A percentile compares a stretch with the other conserved stretches of the same genome.
Evolutionary conservation across 2,329 filamentous ascomycete genomes (phyloP).

Genomic region (Elsinoe fawcettii): DNA sequence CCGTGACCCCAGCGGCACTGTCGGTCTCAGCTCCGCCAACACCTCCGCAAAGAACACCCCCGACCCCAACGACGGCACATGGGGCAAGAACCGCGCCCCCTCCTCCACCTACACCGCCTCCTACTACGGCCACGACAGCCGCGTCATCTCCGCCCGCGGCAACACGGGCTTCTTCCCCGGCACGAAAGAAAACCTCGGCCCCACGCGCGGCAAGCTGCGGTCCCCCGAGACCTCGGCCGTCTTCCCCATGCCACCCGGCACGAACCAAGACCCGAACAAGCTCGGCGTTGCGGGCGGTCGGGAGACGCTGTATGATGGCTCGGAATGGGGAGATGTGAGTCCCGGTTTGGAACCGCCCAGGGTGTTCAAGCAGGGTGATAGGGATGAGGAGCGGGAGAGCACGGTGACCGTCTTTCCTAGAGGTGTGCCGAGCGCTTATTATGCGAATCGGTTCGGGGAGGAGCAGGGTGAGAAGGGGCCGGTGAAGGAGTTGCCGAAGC

Average conservation of each 20-base stretch:
- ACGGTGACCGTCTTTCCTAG: slow-evolving; percentile 32
- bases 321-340: slow-evolving; percentile 7
- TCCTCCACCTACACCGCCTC: slow-evolving; percentile 15
- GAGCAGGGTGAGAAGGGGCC: background rate
- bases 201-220: slow-evolving; percentile 14
- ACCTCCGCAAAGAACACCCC: slow-evolving; percentile 38
- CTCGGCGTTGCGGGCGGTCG: background rate
- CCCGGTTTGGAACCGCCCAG: slow-evolving; percentile 15
- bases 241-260: slow-evolving; percentile 22
- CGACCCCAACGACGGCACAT: slow-evolving; percentile 2
- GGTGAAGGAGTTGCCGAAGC: slow-evolving; percentile 9
- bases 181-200: slow-evolving; percentile 24
- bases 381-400: slow-evolving; percentile 19
- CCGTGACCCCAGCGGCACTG: slow-evolving; percentile 41
- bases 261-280: slow-evolving; percentile 14
- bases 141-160: slow-evolving; percentile 33
- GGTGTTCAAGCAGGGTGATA: slow-evolving; percentile 16
- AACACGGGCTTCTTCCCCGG: slow-evolving; percentile 46
- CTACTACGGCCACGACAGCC: slow-evolving; percentile 23
- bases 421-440: slow-evolving; percentile 28
- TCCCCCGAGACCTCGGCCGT: background rate
- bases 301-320: slow-evolving; percentile 1
- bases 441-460: slow-evolving; percentile 20
- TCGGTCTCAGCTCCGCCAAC: slow-evolving; percentile 10
- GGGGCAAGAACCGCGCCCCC: slow-evolving; percentile 15